phyloP scores from a whole-genome alignment of 768 basidiomycete genomes.

The Pholiota conissans region DNA sequence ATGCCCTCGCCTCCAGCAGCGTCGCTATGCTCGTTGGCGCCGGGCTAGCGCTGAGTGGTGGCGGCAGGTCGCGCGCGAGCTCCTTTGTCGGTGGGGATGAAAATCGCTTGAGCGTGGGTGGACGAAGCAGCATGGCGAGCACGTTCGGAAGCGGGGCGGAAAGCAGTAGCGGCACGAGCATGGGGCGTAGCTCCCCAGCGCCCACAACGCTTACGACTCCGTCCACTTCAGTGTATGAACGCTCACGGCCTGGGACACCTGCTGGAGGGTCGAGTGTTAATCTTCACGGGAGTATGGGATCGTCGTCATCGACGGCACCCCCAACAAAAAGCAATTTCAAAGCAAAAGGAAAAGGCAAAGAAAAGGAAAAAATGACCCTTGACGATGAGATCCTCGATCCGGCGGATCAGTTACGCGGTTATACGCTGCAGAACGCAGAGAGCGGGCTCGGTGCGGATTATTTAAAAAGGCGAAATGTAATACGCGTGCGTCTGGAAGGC shows the following conservation, averaged over 20 bases:
- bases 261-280: constrained; percentile 3
- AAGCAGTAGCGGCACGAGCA: background rate
- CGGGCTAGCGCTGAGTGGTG: background rate
- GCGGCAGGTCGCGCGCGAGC: background rate
- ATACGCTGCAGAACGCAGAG: constrained; percentile 88
- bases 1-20: constrained; percentile 4
- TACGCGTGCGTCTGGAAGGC: constrained; percentile 87
- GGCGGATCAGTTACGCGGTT: constrained; percentile 61
- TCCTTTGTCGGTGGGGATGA: background rate
- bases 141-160: background rate
- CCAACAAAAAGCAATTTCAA: background rate
- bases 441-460: constrained; percentile 96
- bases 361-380: constrained; percentile 15
- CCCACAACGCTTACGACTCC: constrained; percentile 6
- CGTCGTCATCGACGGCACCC: background rate
- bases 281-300: background rate
- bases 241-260: constrained; percentile 7
- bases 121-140: background rate
- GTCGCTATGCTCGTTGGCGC: background rate
- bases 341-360: constrained; percentile 15
- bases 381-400: constrained; percentile 37
- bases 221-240: constrained; percentile 7
- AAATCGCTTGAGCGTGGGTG: background rate
- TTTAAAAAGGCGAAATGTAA: constrained; percentile 89
- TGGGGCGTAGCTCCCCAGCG: background rate